phyloP scores from a whole-genome alignment of 257 asterid genomes.

The Nicotiana otophora region DNA sequence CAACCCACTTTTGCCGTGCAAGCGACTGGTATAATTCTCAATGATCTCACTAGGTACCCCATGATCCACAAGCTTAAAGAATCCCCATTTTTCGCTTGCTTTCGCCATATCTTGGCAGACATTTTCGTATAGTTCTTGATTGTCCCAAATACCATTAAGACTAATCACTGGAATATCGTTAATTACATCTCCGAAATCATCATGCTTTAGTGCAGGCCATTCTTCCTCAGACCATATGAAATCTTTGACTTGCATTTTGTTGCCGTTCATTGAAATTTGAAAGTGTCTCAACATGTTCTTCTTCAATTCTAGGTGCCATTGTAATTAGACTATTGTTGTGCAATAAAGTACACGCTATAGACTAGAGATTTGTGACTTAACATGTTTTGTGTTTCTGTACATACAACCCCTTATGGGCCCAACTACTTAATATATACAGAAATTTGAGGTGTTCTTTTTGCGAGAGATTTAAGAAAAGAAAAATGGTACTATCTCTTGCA shows the following conservation, averaged over 20 bases:
- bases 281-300: conserved; percentile 16
- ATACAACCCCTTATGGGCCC: neutral
- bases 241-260: conserved; percentile 15
- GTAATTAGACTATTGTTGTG: neutral
- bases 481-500: neutral
- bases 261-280: conserved; percentile 3
- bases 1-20: too few relatives aligned
- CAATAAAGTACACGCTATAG: too few relatives aligned
- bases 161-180: conserved; percentile 20
- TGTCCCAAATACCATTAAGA: neutral
- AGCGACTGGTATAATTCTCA: neutral
- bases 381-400: neutral
- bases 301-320: conserved; percentile 19
- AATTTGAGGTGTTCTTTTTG: neutral
- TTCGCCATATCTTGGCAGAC: conserved; percentile 18
- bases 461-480: neutral
- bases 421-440: neutral
- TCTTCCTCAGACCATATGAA: conserved; percentile 21
- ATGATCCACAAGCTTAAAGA: conserved; percentile 23
- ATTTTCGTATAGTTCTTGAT: neutral
- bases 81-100: conserved; percentile 22
- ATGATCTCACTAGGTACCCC: conserved; percentile 16
- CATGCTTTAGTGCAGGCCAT: conserved; percentile 17
- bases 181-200: conserved; percentile 6
- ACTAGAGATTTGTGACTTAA: neutral